A percentile compares a stretch with the other conserved stretches of the same genome.
Evolutionary conservation across 495 filamentous ascomycete species (phyloP).

Genomic region (Talaromyces borbonicus): DNA sequence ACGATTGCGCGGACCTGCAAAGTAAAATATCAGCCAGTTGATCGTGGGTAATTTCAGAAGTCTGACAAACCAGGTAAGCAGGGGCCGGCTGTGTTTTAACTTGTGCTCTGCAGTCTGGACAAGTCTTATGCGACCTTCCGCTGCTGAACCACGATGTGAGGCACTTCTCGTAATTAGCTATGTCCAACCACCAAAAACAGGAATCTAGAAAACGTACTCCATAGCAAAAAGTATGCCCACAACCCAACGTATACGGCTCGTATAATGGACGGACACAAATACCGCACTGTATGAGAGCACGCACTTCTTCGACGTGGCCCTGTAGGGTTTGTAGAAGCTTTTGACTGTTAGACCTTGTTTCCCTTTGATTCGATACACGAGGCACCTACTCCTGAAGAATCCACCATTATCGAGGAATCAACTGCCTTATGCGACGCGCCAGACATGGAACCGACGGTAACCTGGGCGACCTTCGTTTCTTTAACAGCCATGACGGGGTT

Average conservation of each 20-base stretch:
- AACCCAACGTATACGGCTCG: constrained; percentile 62
- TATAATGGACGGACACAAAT: constrained; percentile 62
- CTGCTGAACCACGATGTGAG: constrained; percentile 55
- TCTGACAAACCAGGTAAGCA: constrained; percentile 51
- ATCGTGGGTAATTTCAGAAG: too few relatives aligned
- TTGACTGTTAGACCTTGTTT: not conserved
- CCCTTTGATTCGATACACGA: not conserved
- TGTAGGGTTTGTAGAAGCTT: constrained; percentile 40
- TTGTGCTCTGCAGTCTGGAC: constrained; percentile 57
- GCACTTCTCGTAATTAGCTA: constrained; percentile 37
- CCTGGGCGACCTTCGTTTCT: constrained; percentile 1
- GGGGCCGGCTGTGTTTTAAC: constrained; percentile 54
- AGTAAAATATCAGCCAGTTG: constrained; percentile 7
- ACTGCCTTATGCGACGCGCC: not conserved
- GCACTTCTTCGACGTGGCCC: constrained; percentile 40
- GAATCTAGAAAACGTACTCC: constrained; percentile 31
- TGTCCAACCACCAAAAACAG: not conserved
- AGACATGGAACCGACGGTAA: constrained; percentile 1
- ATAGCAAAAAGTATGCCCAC: constrained; percentile 71
- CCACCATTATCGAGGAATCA: not conserved
- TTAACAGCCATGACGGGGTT: not conserved
- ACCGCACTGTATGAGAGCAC: constrained; percentile 49
- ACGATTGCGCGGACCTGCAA: constrained; percentile 57
- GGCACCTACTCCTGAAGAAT: constrained; percentile 5
- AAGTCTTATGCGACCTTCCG: constrained; percentile 53